Conservation (phyloP, 2,329 filamentous ascomycete genomes). For the Harringtonia lauricola region DNA sequence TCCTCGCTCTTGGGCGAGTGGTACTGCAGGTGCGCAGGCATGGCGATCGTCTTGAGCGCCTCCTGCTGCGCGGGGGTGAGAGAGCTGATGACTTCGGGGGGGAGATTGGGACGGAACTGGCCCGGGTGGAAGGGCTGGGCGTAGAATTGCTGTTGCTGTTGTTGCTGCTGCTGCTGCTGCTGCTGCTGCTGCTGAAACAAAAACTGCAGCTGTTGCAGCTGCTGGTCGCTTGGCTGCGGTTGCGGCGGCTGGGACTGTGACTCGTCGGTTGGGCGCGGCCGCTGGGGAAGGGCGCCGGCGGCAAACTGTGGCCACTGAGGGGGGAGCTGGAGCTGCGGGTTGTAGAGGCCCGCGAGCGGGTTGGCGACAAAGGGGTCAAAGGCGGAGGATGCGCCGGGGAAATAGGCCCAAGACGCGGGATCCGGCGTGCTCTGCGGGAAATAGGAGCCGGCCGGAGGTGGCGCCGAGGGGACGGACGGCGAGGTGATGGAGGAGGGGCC, state of each 20-base stretch:
- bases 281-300: constrained; percentile 23
- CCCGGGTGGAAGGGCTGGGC: constrained; percentile 16
- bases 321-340: constrained; percentile 19
- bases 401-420: constrained; percentile 34
- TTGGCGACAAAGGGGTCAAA: constrained; percentile 21
- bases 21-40: constrained; percentile 52
- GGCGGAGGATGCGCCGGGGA: constrained; percentile 24
- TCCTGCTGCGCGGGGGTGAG: constrained; percentile 50
- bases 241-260: background rate
- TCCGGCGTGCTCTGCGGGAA: constrained; percentile 20
- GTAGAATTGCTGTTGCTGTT: constrained; percentile 13
- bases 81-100: constrained; percentile 23
- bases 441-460: constrained; percentile 3
- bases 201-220: background rate
- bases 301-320: constrained; percentile 17
- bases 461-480: background rate
- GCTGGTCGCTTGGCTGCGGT: background rate
- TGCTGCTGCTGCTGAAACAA: constrained; percentile 3
- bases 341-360: constrained; percentile 20
- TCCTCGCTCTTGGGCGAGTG: constrained; percentile 45
- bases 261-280: constrained; percentile 14
- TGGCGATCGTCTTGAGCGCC: constrained; percentile 50
- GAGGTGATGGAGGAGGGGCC: background rate
- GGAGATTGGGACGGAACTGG: constrained; percentile 16
- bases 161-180: constrained; percentile 2